Evolutionary conservation across 2,329 filamentous ascomycete genomes (phyloP).

Genomic region (Pestalotiopsis fici): DNA sequence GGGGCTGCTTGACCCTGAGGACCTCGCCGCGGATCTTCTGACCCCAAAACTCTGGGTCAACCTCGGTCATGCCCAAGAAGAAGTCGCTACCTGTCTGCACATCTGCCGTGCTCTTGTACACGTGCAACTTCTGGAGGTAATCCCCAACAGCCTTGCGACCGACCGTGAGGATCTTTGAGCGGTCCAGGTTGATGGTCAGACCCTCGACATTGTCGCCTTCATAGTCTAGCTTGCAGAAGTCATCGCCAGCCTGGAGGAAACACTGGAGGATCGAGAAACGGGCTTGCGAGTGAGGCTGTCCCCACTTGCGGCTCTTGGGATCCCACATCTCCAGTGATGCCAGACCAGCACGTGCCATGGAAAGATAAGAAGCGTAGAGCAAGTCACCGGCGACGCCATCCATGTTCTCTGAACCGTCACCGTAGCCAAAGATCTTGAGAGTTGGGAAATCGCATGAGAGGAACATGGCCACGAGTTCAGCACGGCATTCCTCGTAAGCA

Average conservation of each 20-base stretch:
- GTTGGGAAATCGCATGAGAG: slow-evolving; percentile 85
- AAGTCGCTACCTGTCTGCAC: slow-evolving; percentile 74
- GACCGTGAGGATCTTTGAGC: slow-evolving; percentile 80
- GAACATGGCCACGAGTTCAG: slow-evolving; percentile 91
- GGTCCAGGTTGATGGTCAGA: slow-evolving; percentile 79
- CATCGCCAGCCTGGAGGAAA: slow-evolving; percentile 82
- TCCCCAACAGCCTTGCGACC: slow-evolving; percentile 81
- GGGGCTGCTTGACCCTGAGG: slow-evolving; percentile 75
- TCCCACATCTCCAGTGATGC: slow-evolving; percentile 93
- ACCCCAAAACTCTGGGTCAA: slow-evolving; percentile 82
- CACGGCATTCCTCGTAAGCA: slow-evolving; percentile 92
- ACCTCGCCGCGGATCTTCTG: slow-evolving; percentile 76
- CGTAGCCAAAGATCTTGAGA: slow-evolving; percentile 89
- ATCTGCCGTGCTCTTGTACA: slow-evolving; percentile 91
- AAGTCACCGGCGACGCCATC: slow-evolving; percentile 80
- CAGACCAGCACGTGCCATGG: slow-evolving; percentile 93
- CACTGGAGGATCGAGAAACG: slow-evolving; percentile 83
- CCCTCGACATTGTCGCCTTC: slow-evolving; percentile 74
- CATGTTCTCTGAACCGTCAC: slow-evolving; percentile 73
- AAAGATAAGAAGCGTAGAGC: slow-evolving; percentile 83
- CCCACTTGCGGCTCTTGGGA: slow-evolving; percentile 87
- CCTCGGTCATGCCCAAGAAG: slow-evolving; percentile 81
- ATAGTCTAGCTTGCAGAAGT: slow-evolving; percentile 83
- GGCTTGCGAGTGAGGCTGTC: slow-evolving; percentile 88
- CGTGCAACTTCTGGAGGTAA: slow-evolving; percentile 87